Conservation (phyloP, 306 rosid species). For the Cicer bijugum region DNA sequence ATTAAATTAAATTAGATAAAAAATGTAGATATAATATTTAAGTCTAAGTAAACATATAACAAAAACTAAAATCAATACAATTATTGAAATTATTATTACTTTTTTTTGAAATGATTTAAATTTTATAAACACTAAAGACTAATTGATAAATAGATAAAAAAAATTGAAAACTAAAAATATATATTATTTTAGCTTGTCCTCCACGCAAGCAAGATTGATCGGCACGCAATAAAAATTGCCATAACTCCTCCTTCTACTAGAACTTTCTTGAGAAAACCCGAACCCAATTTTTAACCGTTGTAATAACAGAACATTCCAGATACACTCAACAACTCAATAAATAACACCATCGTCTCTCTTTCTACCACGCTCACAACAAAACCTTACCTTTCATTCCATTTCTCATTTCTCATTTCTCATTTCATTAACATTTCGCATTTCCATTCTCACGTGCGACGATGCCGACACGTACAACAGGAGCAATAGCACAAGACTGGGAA, state of each 20-base stretch:
- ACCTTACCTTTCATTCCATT: neutral
- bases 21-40: no score
- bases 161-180: no score
- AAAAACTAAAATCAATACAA: no score
- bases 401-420: neutral
- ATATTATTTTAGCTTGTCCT: neutral
- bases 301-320: slow-evolving; percentile 50
- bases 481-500: slow-evolving; percentile 77
- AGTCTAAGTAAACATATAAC: no score
- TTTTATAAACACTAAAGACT: no score
- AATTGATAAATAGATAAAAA: no score
- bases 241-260: neutral
- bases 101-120: no score
- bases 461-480: slow-evolving; percentile 73
- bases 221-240: neutral
- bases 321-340: slow-evolving; percentile 3
- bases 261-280: neutral
- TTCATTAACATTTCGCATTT: neutral
- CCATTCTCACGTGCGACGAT: slow-evolving; percentile 28
- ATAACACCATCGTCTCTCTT: neutral
- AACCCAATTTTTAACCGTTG: neutral
- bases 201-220: neutral
- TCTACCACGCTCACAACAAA: no score
- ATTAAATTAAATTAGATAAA: no score
- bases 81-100: no score